Evolutionary conservation across 2,329 filamentous ascomycete genomes (phyloP), one percentile per base, ranked within the genome.

Genomic region (Colletotrichum tabaci): DNA sequence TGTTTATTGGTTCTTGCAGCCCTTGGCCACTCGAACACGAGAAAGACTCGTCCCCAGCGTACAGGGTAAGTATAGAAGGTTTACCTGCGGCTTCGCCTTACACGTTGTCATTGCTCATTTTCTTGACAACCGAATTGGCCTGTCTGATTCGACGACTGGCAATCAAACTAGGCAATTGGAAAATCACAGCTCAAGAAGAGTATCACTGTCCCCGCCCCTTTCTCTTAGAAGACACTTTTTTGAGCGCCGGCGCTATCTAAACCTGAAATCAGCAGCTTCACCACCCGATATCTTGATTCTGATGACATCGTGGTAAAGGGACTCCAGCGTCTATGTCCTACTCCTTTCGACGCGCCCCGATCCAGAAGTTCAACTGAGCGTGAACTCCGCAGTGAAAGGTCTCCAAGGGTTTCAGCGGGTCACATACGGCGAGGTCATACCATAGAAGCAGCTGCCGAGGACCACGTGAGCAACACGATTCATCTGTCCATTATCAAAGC

Each of bases 331-430:
- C 2, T 5, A 16, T 35, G 26, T 9, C 4, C 9, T 55, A 53
- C 21, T 4, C 53, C 35, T 44, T n/a, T n/a, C 60, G 50, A 2
- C 58, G 18, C 9, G 46, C 72, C 18, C 70, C 53, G 15, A 75
- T 56, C 77, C 77, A 80, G 2, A 77, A 75, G 2, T 80, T 76
- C 4, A 78, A 79, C 52, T 81, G 80, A 0, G 75, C 66, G 50
- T 80, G 79, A 5, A 81, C 75, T 5, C 77, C 79, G 18, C 73
- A 79, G 21, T 81, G 78, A 16, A 76, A 73, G 1, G 79, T 76
- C 15, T 77, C 77, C 78, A 79, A 81, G 2, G 79, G 80, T 15
- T 73, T 76, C 2, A 77, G 76, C 2, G 80, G 78, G 56, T 81
- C 76, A 13, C 79, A 77, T 10, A 79, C 75, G 1, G 74, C 73